These are phyloP conservation scores for Craspedostauros australis DNA, from an alignment of 108 stramenopile genomes.

Conservation along the genomic window DNA sequence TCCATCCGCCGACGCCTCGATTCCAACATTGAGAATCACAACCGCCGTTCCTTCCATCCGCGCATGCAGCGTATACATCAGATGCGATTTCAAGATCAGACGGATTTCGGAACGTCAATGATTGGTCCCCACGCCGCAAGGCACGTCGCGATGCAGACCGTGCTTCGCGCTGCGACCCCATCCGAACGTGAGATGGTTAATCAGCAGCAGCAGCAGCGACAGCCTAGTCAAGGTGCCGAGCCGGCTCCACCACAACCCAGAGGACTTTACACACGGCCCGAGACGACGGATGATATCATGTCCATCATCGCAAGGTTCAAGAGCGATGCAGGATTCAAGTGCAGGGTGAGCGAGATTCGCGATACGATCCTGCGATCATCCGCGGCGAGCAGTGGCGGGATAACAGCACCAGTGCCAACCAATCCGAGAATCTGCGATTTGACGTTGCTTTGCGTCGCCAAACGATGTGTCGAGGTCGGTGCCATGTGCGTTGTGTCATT, in stretches of 20 bases:
- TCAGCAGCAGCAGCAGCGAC: not conserved
- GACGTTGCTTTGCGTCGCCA: constrained; percentile 57
- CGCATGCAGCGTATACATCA: constrained; percentile 7
- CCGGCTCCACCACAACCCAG: constrained; percentile 6
- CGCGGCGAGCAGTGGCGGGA: no score
- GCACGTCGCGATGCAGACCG: constrained; percentile 18
- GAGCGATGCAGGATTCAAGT: constrained; percentile 7
- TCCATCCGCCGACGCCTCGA: constrained; percentile 14
- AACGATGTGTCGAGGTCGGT: constrained; percentile 68
- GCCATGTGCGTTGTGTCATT: constrained; percentile 63
- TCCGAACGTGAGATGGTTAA: constrained; percentile 25
- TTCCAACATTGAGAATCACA: constrained; percentile 28
- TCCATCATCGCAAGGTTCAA: constrained; percentile 4
- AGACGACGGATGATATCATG: constrained; percentile 33
- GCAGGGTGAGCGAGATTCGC: constrained; percentile 4
- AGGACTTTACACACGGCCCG: constrained; percentile 51
- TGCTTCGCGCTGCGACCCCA: constrained; percentile 48
- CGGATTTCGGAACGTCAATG: not conserved
- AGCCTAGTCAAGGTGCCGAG: not conserved
- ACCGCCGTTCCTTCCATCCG: constrained; percentile 14
- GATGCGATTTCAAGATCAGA: not conserved
- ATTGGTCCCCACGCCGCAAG: constrained; percentile 47
- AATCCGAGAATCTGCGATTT: constrained; percentile 48
- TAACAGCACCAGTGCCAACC: no score
- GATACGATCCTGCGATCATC: not conserved